Base-by-base conservation (phyloP, 768 basidiomycete genomes). In the Psilocybe sp. region DNA sequence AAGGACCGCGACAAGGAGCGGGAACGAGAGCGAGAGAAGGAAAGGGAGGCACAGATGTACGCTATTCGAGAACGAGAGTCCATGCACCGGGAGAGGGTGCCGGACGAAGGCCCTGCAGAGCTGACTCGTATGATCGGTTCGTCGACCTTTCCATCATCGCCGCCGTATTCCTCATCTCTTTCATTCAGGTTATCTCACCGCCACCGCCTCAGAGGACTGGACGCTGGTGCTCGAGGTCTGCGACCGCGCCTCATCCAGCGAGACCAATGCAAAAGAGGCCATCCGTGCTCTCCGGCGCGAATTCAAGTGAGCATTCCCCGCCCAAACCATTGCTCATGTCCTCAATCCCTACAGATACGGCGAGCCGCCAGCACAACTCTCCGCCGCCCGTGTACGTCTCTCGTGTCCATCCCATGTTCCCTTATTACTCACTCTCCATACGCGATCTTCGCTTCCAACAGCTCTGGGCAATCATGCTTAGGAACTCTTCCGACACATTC, bases 381-480 rank as follows among this genome's bases (percentile, higher is more conserved):
- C 87, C 19, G 89, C 89, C 18, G 88, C 89, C n/a, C 71, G 88
- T 54, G 87, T 87, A 60, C 28, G 82, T 72, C 33, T 23, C 23
- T n/a, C n/a, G n/a, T n/a, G n/a, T n/a, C 20, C n/a, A 35, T n/a
- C 44, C 35, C 39, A 32, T 48, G n/a, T 12, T 41, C 46, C 6
- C 2, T 32, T 46, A 36, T 18, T 23, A 14, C 20, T 19, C 40
- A 33, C 31, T 12, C 12, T 40, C 38, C 19, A 42, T 49, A 39
- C 36, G 35, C 39, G 48, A 15, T 52, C 38, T 31, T 40, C 14
- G 15, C 6, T 11, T 44, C 16, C 53, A n/a, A 46, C 53, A 91
- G 88, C 63, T 97, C 5, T 95, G 92, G 93, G 86, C 92, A 2
- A 85, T 95, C 58, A 88, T 95, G 85, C 77, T 95, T 34, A 82